Evolutionary conservation across 139 green algal genomes (phyloP), one percentile per base, ranked within the genome.

Genomic region (Pleodorina starrii): DNA sequence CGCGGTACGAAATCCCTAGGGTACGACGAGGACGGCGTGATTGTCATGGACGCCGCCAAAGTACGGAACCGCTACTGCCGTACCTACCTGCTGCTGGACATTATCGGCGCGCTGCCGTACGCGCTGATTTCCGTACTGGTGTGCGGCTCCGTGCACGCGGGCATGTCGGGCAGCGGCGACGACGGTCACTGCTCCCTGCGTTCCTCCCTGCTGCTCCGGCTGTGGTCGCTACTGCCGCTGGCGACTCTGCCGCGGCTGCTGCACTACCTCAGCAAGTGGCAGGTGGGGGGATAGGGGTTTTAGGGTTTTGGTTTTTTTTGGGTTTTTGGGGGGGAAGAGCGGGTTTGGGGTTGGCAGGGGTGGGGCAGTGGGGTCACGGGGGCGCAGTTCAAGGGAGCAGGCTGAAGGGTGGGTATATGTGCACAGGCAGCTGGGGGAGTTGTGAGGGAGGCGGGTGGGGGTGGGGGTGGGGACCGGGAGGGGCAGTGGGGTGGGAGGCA

Each of bases 41-140:
- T 92, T 10, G 88, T 90, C 36, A 91, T 92, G 91, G 57, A 75
- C 40, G 38, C 44, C 48, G 32, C 11, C 36, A 36, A 25, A 46
- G 87, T 90, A 40, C 66, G 57, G 59, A 69, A 27, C 44, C 54
- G 25, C 29, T 91, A 91, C 82, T 36, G 50, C 43, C 63, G 72
- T 63, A 80, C 46, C 19, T 79, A 23, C 40, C 88, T 93, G 29
- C 21, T 87, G n/a, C 17, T 90, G 63, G 91, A 93, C 69, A 29
- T 92, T 5, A 29, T 87, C 11, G 90, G 59, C 25, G 76, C 87
- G 2, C 73, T 93, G 66, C 91, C 91, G 42, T 90, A 88, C 79
- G 76, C 66, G 5, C 10, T 89, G 23, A 78, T 92, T 12, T 17
- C 82, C 32, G 38, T 87, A 25, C 19, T 77, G 14, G 69, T 68